Evolutionary conservation across 371 early-diverging fungal genomes (phyloP), one percentile per base, ranked within the genome.

Genomic region (Gilbertella persicaria): DNA sequence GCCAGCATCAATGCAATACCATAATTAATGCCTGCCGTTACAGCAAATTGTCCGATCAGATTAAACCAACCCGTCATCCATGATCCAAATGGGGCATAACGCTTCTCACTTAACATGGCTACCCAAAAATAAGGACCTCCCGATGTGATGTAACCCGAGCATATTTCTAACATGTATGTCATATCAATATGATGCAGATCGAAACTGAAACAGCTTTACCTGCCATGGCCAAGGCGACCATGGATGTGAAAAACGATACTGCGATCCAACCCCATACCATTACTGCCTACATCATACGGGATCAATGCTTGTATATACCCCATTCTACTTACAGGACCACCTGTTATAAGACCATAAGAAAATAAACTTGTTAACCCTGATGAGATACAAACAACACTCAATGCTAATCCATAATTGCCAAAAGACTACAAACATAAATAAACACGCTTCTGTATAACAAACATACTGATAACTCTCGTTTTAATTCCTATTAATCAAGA

Each of bases 41-140:
- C 69, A 4, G 73, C 73, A 66, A 73, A 73, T 29, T 73, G 73
- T 2, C 73, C 73, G 20, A 68, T 66, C 37, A 73, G 44, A 37
- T 73, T 73, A 40, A 62, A 73, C 73, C 73, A 73, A 13, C 73
- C 73, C 9, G 69, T 73, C 54, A 73, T 66, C 73, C 73, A 73
- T 13, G 69, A 69, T 19, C 69, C 63, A 51, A 61, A 62, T 4
- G 73, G 73, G 19, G 63, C 66, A 36, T 62, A 66, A 51, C 38
- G 48, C 29, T 45, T 62, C 5, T 61, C 48, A 42, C 64, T 64
- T 41, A 73, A 47, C 14, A 58, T 54, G n/a, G 79, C 79, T 16
- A 84, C 71, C 80, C 81, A 86, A 69, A 73, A 87, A 61, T 88
- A 86, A 30, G 86, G 69, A 7, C 84, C 85, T 26, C 89, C 89